A percentile compares a stretch with the other conserved stretches of the same genome.
Evolutionary conservation across 208 protist genomes (phyloP).

Genomic region (Wallacemonas rigidus): DNA sequence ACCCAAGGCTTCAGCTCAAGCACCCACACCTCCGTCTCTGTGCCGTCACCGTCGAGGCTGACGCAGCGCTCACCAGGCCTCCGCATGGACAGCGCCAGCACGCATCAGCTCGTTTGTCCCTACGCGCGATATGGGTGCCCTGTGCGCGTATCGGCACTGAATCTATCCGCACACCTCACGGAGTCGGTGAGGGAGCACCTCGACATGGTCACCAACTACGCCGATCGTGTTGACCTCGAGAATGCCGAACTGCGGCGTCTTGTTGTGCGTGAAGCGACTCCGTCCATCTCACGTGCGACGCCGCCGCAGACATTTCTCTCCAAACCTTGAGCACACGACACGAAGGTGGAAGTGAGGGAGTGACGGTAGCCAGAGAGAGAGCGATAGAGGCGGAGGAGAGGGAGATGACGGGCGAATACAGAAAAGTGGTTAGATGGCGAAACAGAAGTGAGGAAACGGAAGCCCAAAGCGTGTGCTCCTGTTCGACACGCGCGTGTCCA

Average conservation of each 20-base stretch:
- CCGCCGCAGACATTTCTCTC: constrained; percentile 10
- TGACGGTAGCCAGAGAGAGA: too few species aligned
- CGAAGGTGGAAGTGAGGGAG: background rate
- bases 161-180: constrained; percentile 47
- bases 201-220: constrained; percentile 66
- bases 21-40: background rate
- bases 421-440: background rate
- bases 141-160: constrained; percentile 42
- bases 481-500: too few species aligned
- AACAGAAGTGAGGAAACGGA: too few species aligned
- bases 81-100: background rate
- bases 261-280: constrained; percentile 31
- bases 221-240: constrained; percentile 65
- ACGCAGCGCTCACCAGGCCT: background rate
- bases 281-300: constrained; percentile 4
- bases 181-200: constrained; percentile 67
- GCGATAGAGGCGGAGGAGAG: too few species aligned
- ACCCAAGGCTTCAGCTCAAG: background rate
- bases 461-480: too few species aligned
- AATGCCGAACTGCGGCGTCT: constrained; percentile 70
- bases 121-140: constrained; percentile 76
- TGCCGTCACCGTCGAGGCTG: background rate
- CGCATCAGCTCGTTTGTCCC: constrained; percentile 40
- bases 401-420: constrained; percentile 8
- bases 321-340: background rate